These are phyloP conservation scores for Theobroma grandiflorum DNA, from an alignment of 441 rosid species.

Conservation along the genomic window DNA sequence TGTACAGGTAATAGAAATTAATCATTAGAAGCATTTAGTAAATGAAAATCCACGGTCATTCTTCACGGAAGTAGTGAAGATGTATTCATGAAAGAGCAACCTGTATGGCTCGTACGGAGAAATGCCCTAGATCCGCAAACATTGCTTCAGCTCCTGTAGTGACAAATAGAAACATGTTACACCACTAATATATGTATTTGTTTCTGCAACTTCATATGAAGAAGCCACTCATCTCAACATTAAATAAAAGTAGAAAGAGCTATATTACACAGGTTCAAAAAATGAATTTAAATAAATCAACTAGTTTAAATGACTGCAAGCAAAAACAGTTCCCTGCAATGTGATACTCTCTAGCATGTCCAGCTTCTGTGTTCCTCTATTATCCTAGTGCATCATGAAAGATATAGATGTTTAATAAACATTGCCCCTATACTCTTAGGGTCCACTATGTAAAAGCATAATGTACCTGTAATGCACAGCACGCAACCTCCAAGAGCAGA, in stretches of 20 bases:
- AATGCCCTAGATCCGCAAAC: slow-evolving; percentile 99
- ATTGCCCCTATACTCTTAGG: background rate
- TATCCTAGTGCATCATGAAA: background rate
- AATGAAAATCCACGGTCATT: slow-evolving; percentile 8
- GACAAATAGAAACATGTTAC: slow-evolving; percentile 17
- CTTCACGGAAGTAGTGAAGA: slow-evolving; percentile 27
- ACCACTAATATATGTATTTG: background rate
- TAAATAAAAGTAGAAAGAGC: background rate
- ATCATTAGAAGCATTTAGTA: slow-evolving; percentile 18
- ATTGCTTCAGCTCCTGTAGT: slow-evolving; percentile 94
- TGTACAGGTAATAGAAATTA: slow-evolving; percentile 36
- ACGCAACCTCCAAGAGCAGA: slow-evolving; percentile 98
- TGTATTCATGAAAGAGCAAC: slow-evolving; percentile 39
- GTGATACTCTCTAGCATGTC: slow-evolving; percentile 6
- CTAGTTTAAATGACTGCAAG: background rate
- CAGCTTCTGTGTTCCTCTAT: background rate
- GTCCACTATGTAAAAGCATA: slow-evolving; percentile 15
- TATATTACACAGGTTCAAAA: background rate
- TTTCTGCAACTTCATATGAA: slow-evolving; percentile 11
- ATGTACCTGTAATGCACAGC: slow-evolving; percentile 88
- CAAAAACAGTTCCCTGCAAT: background rate
- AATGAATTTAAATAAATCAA: background rate
- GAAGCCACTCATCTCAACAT: background rate
- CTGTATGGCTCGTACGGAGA: slow-evolving; percentile 87
- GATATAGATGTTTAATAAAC: background rate